Evolutionary conservation across 768 basidiomycete species (phyloP).

Genomic region (Rhodosporidiobolus odoratus): DNA sequence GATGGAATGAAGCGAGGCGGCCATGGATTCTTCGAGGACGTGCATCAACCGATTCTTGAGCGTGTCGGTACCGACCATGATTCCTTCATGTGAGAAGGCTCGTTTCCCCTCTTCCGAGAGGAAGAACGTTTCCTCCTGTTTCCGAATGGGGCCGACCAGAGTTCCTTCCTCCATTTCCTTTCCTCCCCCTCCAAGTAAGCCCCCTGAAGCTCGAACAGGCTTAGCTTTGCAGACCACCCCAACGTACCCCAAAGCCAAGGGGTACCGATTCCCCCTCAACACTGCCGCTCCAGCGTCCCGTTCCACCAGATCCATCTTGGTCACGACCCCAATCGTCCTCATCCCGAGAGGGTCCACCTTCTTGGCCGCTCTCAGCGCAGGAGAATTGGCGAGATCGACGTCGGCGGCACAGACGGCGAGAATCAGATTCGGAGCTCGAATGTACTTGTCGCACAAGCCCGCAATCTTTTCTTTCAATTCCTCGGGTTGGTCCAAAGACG

Average conservation of each 20-base stretch:
- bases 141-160: constrained; percentile 54
- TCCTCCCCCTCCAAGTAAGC: constrained; percentile 35
- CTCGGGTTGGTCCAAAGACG: constrained; percentile 93
- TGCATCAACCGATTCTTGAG: constrained; percentile 88
- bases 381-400: constrained; percentile 96
- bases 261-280: constrained; percentile 83
- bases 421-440: constrained; percentile 98
- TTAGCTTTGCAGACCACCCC: constrained; percentile 84
- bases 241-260: constrained; percentile 94
- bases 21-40: constrained; percentile 96
- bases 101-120: constrained; percentile 46
- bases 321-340: constrained; percentile 93
- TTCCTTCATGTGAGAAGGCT: constrained; percentile 42
- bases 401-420: constrained; percentile 98
- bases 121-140: constrained; percentile 50
- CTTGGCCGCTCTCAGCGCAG: constrained; percentile 84
- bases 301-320: constrained; percentile 96
- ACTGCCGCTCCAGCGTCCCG: constrained; percentile 76
- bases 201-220: constrained; percentile 13
- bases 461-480: constrained; percentile 88
- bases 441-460: constrained; percentile 85
- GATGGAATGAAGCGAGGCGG: constrained; percentile 87
- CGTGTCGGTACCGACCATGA: constrained; percentile 89
- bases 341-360: constrained; percentile 91
- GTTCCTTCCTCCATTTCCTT: too few species aligned